Percentiles rank a stretch among this genome's conserved stretches.
Conservation (phyloP, 2,329 filamentous ascomycete genomes). For the Apiospora marii region DNA sequence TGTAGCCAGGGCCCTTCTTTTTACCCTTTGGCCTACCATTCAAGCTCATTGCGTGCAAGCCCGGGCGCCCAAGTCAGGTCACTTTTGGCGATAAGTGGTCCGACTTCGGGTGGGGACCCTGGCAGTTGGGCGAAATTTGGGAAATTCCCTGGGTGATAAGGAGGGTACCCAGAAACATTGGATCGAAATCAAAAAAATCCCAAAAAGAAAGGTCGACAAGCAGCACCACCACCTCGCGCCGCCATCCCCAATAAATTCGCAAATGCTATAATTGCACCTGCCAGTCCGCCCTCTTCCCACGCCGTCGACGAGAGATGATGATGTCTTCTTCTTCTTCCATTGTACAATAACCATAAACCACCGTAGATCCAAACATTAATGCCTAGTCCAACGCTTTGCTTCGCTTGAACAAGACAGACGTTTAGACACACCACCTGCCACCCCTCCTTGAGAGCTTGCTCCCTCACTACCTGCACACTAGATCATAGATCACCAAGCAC, state of each 20-base stretch:
- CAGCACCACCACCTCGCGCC: no score
- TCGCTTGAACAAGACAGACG: not conserved
- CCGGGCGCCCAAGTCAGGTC: constrained; percentile 9
- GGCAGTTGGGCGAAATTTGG: constrained; percentile 2
- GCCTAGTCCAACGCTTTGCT: constrained; percentile 9
- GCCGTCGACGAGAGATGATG: constrained; percentile 8
- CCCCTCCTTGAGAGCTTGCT: not conserved
- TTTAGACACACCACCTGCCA: not conserved
- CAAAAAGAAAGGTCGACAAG: not conserved
- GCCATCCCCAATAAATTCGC: constrained; percentile 1
- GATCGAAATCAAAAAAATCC: constrained; percentile 13
- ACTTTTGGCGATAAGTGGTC: constrained; percentile 10
- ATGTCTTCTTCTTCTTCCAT: not conserved
- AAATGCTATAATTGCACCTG: constrained; percentile 18
- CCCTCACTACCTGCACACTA: constrained; percentile 8
- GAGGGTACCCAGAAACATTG: constrained; percentile 13
- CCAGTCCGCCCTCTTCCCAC: constrained; percentile 5
- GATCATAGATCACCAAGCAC: not conserved
- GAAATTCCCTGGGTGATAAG: constrained; percentile 13
- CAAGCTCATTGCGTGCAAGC: not conserved
- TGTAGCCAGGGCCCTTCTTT: not conserved
- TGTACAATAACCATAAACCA: constrained; percentile 2
- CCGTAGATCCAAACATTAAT: constrained; percentile 7
- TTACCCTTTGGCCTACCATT: not conserved
- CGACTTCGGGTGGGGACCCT: constrained; percentile 3